phyloP scores from a whole-genome alignment of 2,329 filamentous ascomycete genomes.

The Pseudogymnoascus sp. region DNA sequence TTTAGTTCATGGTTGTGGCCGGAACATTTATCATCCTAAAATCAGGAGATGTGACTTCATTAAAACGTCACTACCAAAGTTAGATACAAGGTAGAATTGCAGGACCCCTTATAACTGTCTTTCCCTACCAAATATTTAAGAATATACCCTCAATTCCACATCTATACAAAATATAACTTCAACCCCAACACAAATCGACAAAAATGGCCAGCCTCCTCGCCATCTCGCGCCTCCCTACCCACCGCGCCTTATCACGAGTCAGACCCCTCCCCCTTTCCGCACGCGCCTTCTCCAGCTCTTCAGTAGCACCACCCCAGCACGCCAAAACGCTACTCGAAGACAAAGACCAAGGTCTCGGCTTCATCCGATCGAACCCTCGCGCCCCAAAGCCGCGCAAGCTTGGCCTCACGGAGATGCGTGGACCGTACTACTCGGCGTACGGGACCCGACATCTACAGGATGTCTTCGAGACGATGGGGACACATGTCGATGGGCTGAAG shows the following conservation, averaged over 20 bases:
- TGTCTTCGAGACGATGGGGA: conserved; percentile 45
- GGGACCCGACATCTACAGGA: conserved; percentile 43
- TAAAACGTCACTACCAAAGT: background rate
- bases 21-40: background rate
- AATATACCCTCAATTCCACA: background rate
- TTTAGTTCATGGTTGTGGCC: too few species aligned
- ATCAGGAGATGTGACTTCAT: background rate
- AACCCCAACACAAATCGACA: background rate
- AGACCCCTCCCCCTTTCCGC: background rate
- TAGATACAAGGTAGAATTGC: background rate
- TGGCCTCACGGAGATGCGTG: conserved; percentile 46
- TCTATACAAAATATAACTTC: background rate
- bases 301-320: background rate
- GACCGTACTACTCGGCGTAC: conserved; percentile 47
- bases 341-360: conserved; percentile 39
- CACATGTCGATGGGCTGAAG: conserved; percentile 46
- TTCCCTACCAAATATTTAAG: background rate
- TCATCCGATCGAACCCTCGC: conserved; percentile 39
- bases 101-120: background rate
- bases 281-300: background rate
- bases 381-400: conserved; percentile 39
- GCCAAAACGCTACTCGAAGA: conserved; percentile 36
- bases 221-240: background rate
- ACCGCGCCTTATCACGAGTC: background rate
- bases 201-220: background rate